Base-by-base conservation (phyloP, 2,329 filamentous ascomycete species). In the Colletotrichum sp. region DNA sequence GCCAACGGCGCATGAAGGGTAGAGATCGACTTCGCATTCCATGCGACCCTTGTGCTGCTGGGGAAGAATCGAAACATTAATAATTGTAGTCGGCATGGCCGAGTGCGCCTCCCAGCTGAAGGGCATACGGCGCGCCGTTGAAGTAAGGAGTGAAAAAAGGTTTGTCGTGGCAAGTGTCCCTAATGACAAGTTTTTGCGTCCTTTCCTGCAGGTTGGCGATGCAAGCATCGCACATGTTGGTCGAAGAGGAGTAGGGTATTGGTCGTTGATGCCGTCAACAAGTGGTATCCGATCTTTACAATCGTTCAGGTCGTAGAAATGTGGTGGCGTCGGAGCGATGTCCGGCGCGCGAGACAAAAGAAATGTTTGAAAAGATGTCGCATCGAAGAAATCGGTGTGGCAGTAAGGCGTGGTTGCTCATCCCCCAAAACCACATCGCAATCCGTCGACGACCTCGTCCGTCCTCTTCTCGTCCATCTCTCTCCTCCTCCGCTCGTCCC, bases 61-160 rank as follows among this genome's bases (percentile, higher is more conserved):
- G 64, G 70, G 69, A 69, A 68, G 73, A 73, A 75, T 75, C 70
- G 73, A 73, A 75, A 65, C 24, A 73, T 75, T 73, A 73, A 73
- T 48, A 68, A 57, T 24, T 67, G 9, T 57, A 15, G 64, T 73
- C 36, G 18, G 43, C 21, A 28, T 48, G 48, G 30, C 61, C 55
- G 36, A 3, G 36, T 48, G 24, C 7, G 34, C 28, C 24, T 21
- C 30, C 55, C 36, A 61, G 60, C n/a, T 43, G 28, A 63, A 66
- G 32, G 21, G 28, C 36, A 26, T 28, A 16, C 24, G 32, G 26
- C 26, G 59, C n/a, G 39, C 59, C 30, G 28, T 26, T 48, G 48
- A 72, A 72, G 32, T 26, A 60, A 64, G 52, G 34, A 26, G 57
- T 72, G 18, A 73, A 73, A 68, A 48, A 39, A 39, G 8, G n/a